Percentiles rank a stretch among this genome's conserved stretches.
Conservation (phyloP, 169 alveolate genomes). For the Cryptosporidium viatorum region DNA sequence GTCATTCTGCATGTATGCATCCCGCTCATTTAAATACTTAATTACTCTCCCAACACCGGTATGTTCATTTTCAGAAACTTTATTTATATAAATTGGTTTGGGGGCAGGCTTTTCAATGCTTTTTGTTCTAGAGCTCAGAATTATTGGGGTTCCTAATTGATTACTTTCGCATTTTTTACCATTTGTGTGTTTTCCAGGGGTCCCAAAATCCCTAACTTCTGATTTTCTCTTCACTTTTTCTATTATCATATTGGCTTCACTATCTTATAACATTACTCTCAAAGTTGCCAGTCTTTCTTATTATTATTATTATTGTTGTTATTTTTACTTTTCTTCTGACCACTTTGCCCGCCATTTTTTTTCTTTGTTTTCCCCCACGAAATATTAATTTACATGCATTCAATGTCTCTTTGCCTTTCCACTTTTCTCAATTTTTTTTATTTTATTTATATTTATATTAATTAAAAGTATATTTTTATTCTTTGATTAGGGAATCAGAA, state of each 20-base stretch:
- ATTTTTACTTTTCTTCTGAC: conserved; percentile 14
- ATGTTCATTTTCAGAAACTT: neutral
- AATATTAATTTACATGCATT: conserved; percentile 46
- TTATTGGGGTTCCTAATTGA: neutral
- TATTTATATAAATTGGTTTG: neutral
- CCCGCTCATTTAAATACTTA: conserved; percentile 52
- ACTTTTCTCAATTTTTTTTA: neutral
- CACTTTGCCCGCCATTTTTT: conserved; percentile 36
- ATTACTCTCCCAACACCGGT: conserved; percentile 45
- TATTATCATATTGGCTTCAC: neutral
- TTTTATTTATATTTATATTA: neutral
- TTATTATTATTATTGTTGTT: neutral
- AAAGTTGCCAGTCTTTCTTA: neutral
- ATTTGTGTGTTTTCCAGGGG: neutral
- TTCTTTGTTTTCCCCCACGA: conserved; percentile 17
- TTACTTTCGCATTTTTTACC: neutral
- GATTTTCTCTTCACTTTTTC: conserved; percentile 17
- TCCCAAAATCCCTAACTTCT: neutral
- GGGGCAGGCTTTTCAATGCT: conserved; percentile 46
- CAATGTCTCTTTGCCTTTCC: conserved; percentile 54
- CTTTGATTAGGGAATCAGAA: neutral
- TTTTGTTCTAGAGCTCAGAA: conserved; percentile 14
- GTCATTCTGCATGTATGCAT: conserved; percentile 66
- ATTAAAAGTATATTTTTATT: no score
- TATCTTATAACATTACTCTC: neutral